phyloP scores from a whole-genome alignment of 164 flowering plant genomes.

The Berberis vulgaris region DNA sequence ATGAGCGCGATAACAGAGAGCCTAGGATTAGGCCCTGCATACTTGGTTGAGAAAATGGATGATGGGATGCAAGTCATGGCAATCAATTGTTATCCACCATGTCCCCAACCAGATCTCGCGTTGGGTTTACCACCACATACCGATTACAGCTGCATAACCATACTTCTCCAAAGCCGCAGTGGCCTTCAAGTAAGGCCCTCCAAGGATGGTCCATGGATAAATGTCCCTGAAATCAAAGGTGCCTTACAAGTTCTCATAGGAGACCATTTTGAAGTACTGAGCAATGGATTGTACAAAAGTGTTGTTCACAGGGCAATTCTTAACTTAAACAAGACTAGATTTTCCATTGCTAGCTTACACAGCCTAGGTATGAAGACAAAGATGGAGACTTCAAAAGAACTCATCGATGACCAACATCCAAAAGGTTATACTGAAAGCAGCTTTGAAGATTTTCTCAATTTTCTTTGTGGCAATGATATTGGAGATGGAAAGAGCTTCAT shows the following conservation, averaged over 20 bases:
- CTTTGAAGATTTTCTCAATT: slow-evolving; percentile 39
- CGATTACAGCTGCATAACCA: slow-evolving; percentile 41
- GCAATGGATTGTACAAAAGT: slow-evolving; percentile 46
- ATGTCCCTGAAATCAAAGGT: slow-evolving; percentile 22
- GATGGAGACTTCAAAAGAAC: slow-evolving; percentile 29
- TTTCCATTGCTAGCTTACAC: slow-evolving; percentile 40
- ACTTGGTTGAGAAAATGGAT: slow-evolving; percentile 20
- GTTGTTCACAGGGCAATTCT: slow-evolving; percentile 39
- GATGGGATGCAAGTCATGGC: slow-evolving; percentile 46
- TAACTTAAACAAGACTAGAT: slow-evolving; percentile 21
- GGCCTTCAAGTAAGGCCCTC: slow-evolving; percentile 38
- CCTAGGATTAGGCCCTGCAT: slow-evolving; percentile 30
- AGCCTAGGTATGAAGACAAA: slow-evolving; percentile 38
- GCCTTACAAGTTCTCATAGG: slow-evolving; percentile 44
- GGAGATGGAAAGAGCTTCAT: slow-evolving; percentile 27
- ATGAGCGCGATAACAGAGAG: slow-evolving; percentile 35
- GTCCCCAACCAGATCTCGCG: slow-evolving; percentile 28
- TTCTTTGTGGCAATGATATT: slow-evolving; percentile 28
- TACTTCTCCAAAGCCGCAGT: slow-evolving; percentile 32
- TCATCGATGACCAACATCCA: slow-evolving; percentile 29
- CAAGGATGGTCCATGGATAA: slow-evolving; percentile 22
- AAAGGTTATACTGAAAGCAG: slow-evolving; percentile 32
- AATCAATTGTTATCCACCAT: slow-evolving; percentile 46
- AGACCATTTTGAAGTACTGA: slow-evolving; percentile 47
- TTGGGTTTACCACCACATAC: slow-evolving; percentile 56